Evolutionary conservation across 768 basidiomycete species (phyloP).

Genomic region (Serendipita sp.): DNA sequence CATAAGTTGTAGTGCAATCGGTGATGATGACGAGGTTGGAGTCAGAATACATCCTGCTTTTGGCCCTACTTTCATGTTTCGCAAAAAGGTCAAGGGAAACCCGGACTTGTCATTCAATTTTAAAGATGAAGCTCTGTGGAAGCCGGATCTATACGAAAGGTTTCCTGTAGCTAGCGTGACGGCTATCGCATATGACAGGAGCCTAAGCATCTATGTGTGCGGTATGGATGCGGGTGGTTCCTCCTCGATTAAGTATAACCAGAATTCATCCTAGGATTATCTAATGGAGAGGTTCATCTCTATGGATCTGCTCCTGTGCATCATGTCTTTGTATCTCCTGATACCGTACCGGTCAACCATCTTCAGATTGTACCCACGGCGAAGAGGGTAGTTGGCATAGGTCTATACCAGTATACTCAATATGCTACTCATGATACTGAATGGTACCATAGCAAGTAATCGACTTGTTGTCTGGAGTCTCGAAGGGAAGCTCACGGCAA

Average conservation of each 20-base stretch:
- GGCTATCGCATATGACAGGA: not conserved
- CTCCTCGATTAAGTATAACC: not conserved
- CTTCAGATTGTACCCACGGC: not conserved
- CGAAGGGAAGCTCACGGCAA: not conserved
- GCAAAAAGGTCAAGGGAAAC: slow-evolving; percentile 1
- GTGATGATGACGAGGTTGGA: no score
- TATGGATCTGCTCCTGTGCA: not conserved
- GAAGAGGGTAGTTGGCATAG: not conserved
- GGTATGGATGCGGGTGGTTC: not conserved
- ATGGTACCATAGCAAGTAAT: not conserved
- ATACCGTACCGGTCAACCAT: not conserved
- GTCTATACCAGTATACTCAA: not conserved
- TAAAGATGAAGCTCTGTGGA: not conserved
- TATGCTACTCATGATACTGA: not conserved
- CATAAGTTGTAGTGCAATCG: no score
- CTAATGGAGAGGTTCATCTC: slow-evolving; percentile 1
- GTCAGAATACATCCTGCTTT: no score
- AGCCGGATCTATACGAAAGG: not conserved
- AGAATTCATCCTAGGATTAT: not conserved
- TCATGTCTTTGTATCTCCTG: not conserved
- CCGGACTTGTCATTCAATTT: not conserved
- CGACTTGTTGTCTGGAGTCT: not conserved
- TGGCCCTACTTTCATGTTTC: not conserved
- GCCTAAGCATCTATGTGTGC: not conserved
- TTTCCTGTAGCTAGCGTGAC: not conserved